These are phyloP conservation scores for Dactylis glomerata DNA, from an alignment of 176 grass and related monocot genomes.

Conservation along the genomic window DNA sequence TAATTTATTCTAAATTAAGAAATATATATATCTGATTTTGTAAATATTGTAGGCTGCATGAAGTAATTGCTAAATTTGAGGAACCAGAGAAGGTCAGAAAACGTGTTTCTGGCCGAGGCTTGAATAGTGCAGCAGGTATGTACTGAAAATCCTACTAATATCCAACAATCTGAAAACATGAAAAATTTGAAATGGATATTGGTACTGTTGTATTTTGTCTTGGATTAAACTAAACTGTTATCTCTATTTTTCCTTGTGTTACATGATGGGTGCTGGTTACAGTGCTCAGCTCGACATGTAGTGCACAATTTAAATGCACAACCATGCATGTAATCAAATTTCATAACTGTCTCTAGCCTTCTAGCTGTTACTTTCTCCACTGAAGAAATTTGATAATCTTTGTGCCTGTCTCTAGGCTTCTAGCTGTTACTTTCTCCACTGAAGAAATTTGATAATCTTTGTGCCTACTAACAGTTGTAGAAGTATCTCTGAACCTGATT, in stretches of 20 bases:
- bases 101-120: too few species aligned
- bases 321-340: not conserved
- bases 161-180: not conserved
- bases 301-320: not conserved
- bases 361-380: not conserved
- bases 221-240: not conserved
- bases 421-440: not conserved
- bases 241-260: not conserved
- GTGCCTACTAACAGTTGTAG: too few species aligned
- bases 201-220: not conserved
- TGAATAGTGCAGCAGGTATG: too few species aligned
- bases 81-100: too few species aligned
- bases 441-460: not conserved
- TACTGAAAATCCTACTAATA: not conserved
- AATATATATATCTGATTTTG: too few species aligned
- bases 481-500: not conserved
- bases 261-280: not conserved
- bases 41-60: too few species aligned
- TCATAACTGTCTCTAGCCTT: not conserved
- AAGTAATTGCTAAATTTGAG: too few species aligned
- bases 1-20: too few species aligned
- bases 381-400: not conserved
- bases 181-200: not conserved
- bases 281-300: not conserved
- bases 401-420: not conserved